Evolutionary conservation across 108 stramenopile genomes (phyloP).

Genomic region (Parietichytrium sp.): DNA sequence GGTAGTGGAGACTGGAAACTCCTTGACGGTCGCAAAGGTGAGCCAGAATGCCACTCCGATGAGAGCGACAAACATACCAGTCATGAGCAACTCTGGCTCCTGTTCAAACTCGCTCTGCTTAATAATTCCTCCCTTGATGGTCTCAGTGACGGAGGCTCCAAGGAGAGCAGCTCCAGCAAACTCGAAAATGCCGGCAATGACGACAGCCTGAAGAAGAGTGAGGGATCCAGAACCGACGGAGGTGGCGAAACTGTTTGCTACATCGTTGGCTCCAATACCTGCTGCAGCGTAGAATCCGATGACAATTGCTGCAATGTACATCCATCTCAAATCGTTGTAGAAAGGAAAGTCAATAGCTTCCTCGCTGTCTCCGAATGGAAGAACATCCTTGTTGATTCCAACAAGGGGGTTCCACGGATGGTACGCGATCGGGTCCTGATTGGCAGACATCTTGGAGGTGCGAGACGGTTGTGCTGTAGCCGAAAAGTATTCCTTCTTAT

Average conservation of each 20-base stretch:
- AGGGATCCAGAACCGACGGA: conserved; percentile 69
- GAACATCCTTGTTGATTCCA: too few species aligned
- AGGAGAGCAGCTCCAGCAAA: conserved; percentile 54
- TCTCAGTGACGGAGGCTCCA: conserved; percentile 54
- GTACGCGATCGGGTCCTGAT: too few species aligned
- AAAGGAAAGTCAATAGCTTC: too few species aligned
- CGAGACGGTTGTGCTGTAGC: too few species aligned
- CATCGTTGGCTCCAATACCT: conserved; percentile 78
- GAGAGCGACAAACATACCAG: conserved; percentile 67
- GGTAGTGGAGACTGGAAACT: conserved; percentile 70
- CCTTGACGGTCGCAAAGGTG: conserved; percentile 57
- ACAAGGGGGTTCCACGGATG: too few species aligned
- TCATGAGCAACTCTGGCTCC: conserved; percentile 66
- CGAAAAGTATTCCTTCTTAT: too few species aligned
- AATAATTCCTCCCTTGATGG: conserved; percentile 64
- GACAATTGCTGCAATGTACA: too few species aligned
- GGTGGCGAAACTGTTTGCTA: conserved; percentile 75
- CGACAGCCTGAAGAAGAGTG: conserved; percentile 67
- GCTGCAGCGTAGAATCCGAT: too few species aligned
- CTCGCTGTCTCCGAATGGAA: too few species aligned
- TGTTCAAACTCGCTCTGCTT: conserved; percentile 58
- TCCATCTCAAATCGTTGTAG: too few species aligned
- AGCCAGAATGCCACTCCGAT: conserved; percentile 62
- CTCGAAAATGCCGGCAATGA: conserved; percentile 68
- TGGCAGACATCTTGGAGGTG: too few species aligned